Evolutionary conservation across 306 rosid genomes (phyloP), one percentile per base, ranked within the genome.

Genomic region (Parietaria judaica): DNA sequence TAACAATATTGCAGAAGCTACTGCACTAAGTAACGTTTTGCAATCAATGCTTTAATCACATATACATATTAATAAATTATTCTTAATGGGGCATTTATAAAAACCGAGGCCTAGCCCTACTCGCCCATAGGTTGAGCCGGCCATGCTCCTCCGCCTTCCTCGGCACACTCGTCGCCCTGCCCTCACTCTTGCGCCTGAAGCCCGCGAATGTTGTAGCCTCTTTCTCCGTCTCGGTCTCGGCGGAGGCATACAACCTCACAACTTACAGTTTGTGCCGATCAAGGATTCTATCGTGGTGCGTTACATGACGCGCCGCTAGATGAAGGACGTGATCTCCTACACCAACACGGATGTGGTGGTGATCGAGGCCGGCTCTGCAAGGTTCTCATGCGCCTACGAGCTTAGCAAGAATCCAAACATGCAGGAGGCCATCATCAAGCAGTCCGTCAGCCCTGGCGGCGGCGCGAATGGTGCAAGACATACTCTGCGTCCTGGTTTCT

Each of bases 321-420:
- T 94, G 97, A 88, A 78, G 4, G 97, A 94, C 74, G 86, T 86
- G 97, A 86, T 94, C 41, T 88, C 97, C 48, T 67, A 88, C 74
- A 95, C 97, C 14, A 90, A 94, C 63, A 94, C 97, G 5, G 95
- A 94, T 50, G 97, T 94, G 16, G 60, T 88, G 17, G n/a, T 94
- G 48, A 94, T 94, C 37, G 94, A 95, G 0, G 95, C 99, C 0
- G 95, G 95, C 36, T 88, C 94, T 8, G 95, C 97, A 0, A 97
- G 97, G 0, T 90, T 94, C 7, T 94, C 99, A 0, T 94, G 99
- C 72, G 99, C 99, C 3, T 94, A 94, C 37, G 95, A 92, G 56
- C 85, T 94, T 68, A 88, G 97, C 84, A 94, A 94, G 70, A 73
- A 88, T 71, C 95, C 97, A 0, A 16, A 71, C 11, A 68, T 94